phyloP scores from a whole-genome alignment of 2,329 filamentous ascomycete species.

The Hypocrella siamensis region DNA sequence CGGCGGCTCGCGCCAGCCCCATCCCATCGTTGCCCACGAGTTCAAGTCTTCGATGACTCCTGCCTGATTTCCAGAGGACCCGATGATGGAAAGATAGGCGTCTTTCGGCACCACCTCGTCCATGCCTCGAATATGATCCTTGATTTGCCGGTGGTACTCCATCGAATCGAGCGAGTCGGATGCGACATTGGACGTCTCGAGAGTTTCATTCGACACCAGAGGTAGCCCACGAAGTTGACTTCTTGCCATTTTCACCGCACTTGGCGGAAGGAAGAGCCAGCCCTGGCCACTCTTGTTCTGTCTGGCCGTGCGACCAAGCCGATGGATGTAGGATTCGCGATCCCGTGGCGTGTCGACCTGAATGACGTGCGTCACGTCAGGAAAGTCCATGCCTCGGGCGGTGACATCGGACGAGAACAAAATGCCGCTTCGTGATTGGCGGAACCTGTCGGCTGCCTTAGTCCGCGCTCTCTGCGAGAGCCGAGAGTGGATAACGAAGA shows the following conservation, averaged over 20 bases:
- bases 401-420: conserved; percentile 69
- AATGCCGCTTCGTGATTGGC: conserved; percentile 42
- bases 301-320: conserved; percentile 61
- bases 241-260: conserved; percentile 33
- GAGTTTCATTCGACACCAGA: conserved; percentile 35
- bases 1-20: conserved; percentile 36
- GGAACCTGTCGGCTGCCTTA: conserved; percentile 55
- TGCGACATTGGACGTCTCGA: conserved; percentile 34
- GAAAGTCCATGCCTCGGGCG: conserved; percentile 72
- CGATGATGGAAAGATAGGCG: conserved; percentile 43
- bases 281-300: conserved; percentile 59
- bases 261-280: conserved; percentile 46
- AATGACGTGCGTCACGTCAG: conserved; percentile 64
- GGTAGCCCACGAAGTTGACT: conserved; percentile 41
- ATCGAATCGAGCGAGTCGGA: conserved; percentile 33
- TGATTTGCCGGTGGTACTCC: conserved; percentile 26
- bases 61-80: conserved; percentile 25
- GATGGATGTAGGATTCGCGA: conserved; percentile 61
- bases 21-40: conserved; percentile 31
- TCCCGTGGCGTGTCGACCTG: conserved; percentile 51
- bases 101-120: conserved; percentile 15
- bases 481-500: conserved; percentile 61
- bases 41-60: conserved; percentile 34
- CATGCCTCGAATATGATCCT: conserved; percentile 25
- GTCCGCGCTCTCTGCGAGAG: conserved; percentile 58